These are phyloP conservation scores for Coprinellus aureogranulatus DNA, from an alignment of 768 basidiomycete genomes.

Conservation along the genomic window DNA sequence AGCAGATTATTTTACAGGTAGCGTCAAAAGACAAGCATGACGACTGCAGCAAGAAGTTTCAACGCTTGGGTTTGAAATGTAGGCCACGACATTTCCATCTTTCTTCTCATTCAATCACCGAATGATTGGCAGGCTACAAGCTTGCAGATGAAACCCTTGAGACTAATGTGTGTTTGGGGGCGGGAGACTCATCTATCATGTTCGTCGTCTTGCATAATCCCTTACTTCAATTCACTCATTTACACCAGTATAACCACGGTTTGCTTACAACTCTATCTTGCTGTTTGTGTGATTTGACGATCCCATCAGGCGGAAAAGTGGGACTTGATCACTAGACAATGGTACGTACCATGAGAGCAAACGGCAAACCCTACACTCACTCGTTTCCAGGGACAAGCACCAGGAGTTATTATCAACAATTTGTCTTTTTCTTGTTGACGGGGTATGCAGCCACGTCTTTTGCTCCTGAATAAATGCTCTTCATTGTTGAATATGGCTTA, in stretches of 20 bases:
- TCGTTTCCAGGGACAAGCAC: constrained; percentile 52
- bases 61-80: constrained; percentile 75
- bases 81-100: constrained; percentile 22
- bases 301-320: constrained; percentile 83
- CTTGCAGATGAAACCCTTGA: constrained; percentile 77
- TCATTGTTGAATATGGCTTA: constrained; percentile 30
- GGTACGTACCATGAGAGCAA: constrained; percentile 39
- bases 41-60: constrained; percentile 86
- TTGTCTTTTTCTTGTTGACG: constrained; percentile 85
- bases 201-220: constrained; percentile 28
- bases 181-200: constrained; percentile 79
- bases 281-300: not conserved
- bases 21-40: constrained; percentile 79
- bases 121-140: constrained; percentile 62
- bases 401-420: constrained; percentile 67
- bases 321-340: constrained; percentile 89
- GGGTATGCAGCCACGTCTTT: constrained; percentile 47
- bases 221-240: constrained; percentile 4
- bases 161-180: constrained; percentile 66
- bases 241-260: constrained; percentile 72
- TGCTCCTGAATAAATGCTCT: not conserved
- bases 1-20: constrained; percentile 53
- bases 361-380: not conserved
- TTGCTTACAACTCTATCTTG: not conserved
- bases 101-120: not conserved